phyloP scores from a whole-genome alignment of 805 yeast genomes.

The Zygosaccharomyces bisporus region DNA sequence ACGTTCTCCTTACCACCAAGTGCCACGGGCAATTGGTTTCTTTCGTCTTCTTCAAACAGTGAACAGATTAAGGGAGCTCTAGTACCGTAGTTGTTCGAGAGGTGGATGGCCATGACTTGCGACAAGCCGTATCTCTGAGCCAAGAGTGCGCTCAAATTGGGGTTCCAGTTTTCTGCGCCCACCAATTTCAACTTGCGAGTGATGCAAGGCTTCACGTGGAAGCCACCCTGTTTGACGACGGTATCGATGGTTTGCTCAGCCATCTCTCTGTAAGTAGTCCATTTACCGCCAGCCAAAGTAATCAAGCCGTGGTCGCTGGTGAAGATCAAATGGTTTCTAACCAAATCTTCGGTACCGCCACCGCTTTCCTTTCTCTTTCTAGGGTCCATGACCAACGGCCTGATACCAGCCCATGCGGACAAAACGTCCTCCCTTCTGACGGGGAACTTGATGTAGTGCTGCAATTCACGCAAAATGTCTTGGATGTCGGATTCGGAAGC shows the following conservation, averaged over 20 bases:
- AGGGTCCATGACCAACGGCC: constrained; percentile 90
- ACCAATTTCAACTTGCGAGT: constrained; percentile 51
- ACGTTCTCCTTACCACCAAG: constrained; percentile 44
- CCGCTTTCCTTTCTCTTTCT: constrained; percentile 44
- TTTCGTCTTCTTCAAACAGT: constrained; percentile 45
- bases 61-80: constrained; percentile 78
- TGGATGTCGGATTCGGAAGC: constrained; percentile 87
- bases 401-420: constrained; percentile 95
- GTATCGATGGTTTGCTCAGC: constrained; percentile 88
- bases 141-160: constrained; percentile 69
- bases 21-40: constrained; percentile 62
- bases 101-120: constrained; percentile 71
- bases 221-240: constrained; percentile 49
- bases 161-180: constrained; percentile 81
- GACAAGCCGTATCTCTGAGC: constrained; percentile 74
- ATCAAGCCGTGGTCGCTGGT: constrained; percentile 70
- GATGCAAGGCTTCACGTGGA: constrained; percentile 40
- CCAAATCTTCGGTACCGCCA: constrained; percentile 76
- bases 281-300: constrained; percentile 94
- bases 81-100: constrained; percentile 84
- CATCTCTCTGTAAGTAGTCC: constrained; percentile 99
- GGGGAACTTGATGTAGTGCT: constrained; percentile 83
- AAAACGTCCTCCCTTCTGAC: constrained; percentile 86
- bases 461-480: constrained; percentile 82
- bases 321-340: constrained; percentile 81